These are phyloP conservation scores for Clathrus columnatus DNA, from an alignment of 768 basidiomycete genomes.

Conservation along the genomic window DNA sequence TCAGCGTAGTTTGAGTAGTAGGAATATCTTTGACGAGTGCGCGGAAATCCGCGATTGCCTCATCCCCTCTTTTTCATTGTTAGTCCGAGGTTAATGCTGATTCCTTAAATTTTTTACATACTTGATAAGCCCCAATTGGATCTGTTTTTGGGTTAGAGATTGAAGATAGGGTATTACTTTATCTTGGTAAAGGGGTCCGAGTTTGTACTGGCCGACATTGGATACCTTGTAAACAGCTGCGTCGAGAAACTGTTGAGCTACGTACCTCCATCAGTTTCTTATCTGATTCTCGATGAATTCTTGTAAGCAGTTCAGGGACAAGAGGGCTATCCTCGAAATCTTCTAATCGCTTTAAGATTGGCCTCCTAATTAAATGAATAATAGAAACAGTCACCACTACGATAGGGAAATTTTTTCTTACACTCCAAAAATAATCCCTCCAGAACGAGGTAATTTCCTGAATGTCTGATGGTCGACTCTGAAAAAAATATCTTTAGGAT, in stretches of 20 bases:
- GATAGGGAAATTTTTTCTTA: background rate
- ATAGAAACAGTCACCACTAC: background rate
- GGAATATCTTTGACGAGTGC: conserved; percentile 12
- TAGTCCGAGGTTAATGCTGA: background rate
- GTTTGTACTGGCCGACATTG: conserved; percentile 16
- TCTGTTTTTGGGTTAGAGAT: conserved; percentile 23
- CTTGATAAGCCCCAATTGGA: conserved; percentile 25
- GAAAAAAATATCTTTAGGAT: conserved; percentile 25
- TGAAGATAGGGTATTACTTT: conserved; percentile 25
- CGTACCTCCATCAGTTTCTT: conserved; percentile 21
- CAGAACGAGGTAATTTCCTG: conserved; percentile 26
- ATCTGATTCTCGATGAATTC: conserved; percentile 22
- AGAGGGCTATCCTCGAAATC: conserved; percentile 26
- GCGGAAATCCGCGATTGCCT: conserved; percentile 17
- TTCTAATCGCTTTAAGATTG: conserved; percentile 23
- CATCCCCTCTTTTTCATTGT: conserved; percentile 13
- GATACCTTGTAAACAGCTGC: background rate
- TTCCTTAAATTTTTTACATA: conserved; percentile 5
- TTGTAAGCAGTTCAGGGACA: conserved; percentile 24
- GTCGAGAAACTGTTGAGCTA: background rate
- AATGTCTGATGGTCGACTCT: conserved; percentile 30
- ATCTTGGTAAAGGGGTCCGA: conserved; percentile 20
- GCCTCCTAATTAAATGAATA: conserved; percentile 18
- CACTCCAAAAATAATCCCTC: conserved; percentile 29
- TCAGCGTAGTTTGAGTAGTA: conserved; percentile 15